phyloP scores from a whole-genome alignment of 1,284 basidiomycete genomes.

The Trichosporon coremiiforme region DNA sequence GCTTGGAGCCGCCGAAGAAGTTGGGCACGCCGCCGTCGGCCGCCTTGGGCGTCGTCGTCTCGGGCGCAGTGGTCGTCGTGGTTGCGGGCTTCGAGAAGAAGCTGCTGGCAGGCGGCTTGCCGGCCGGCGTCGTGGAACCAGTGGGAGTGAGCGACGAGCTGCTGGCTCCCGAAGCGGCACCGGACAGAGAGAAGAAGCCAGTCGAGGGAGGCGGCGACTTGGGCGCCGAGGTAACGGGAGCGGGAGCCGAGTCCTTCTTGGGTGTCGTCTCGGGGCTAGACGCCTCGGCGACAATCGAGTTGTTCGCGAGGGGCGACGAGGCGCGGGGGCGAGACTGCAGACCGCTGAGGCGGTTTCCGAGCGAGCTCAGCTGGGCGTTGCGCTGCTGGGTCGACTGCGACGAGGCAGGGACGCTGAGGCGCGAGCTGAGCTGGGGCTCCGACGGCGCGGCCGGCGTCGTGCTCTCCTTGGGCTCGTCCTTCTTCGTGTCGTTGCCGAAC shows the following conservation, averaged over 20 bases:
- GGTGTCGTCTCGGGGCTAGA: conserved; percentile 10
- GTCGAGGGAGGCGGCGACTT: conserved; percentile 23
- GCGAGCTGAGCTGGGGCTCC: conserved; percentile 27
- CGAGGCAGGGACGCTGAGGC: conserved; percentile 24
- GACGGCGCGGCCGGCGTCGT: conserved; percentile 22
- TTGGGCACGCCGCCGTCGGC: conserved; percentile 27
- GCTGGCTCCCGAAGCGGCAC: conserved; percentile 21
- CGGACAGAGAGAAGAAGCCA: conserved; percentile 35
- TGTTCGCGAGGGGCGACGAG: conserved; percentile 49
- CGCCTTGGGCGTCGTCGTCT: conserved; percentile 25
- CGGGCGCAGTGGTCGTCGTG: conserved; percentile 24
- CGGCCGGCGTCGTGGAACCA: conserved; percentile 34
- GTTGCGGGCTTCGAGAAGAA: conserved; percentile 42
- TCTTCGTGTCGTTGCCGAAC: conserved; percentile 24
- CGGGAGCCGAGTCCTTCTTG: conserved; percentile 20
- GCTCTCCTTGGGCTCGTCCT: conserved; percentile 17
- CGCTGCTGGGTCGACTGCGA: conserved; percentile 29
- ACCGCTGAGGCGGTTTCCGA: conserved; percentile 26
- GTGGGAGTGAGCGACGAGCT: conserved; percentile 36
- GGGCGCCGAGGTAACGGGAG: conserved; percentile 21
- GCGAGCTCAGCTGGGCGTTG: conserved; percentile 37
- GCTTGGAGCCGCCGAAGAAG: conserved; percentile 26
- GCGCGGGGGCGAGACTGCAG: conserved; percentile 45
- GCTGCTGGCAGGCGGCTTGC: conserved; percentile 36
- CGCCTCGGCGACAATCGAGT: conserved; percentile 45